A percentile compares a stretch with the other conserved stretches of the same genome.
These are phyloP conservation scores for Botrytis deweyae DNA, from an alignment of 2,329 filamentous ascomycete genomes.

Conservation along the genomic window DNA sequence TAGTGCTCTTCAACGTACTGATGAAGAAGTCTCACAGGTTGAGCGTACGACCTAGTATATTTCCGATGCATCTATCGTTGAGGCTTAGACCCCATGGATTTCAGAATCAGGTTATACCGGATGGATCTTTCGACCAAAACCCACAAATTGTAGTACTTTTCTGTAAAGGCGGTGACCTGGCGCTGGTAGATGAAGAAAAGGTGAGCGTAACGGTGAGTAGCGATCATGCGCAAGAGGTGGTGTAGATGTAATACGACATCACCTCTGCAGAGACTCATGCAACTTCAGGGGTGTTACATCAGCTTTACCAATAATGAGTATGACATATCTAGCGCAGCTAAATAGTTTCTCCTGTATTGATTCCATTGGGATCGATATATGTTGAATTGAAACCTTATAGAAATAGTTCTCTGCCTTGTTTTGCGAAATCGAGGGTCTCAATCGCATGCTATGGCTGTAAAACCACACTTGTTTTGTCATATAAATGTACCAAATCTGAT, in stretches of 20 bases:
- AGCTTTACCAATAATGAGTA: constrained; percentile 15
- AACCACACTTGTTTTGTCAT: not conserved
- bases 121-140: not conserved
- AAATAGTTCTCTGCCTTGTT: not conserved
- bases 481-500: not conserved
- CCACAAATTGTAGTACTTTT: not conserved
- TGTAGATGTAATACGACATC: not conserved
- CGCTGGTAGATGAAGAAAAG: not conserved
- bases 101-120: not conserved
- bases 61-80: not conserved
- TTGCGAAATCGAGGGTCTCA: not conserved
- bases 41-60: not conserved
- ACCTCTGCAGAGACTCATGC: constrained; percentile 6
- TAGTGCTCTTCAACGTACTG: not conserved
- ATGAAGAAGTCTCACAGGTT: constrained; percentile 2
- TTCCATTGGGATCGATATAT: not conserved
- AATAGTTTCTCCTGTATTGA: not conserved
- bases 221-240: constrained; percentile 1
- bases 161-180: not conserved
- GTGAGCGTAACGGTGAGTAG: not conserved
- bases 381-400: not conserved
- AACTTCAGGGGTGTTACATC: constrained; percentile 16
- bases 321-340: not conserved
- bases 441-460: not conserved
- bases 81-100: constrained; percentile 11